Percentiles rank a stretch among this genome's conserved stretches.
phyloP scores from a whole-genome alignment of 2,329 filamentous ascomycete species.

The Colletotrichum eremochloae region DNA sequence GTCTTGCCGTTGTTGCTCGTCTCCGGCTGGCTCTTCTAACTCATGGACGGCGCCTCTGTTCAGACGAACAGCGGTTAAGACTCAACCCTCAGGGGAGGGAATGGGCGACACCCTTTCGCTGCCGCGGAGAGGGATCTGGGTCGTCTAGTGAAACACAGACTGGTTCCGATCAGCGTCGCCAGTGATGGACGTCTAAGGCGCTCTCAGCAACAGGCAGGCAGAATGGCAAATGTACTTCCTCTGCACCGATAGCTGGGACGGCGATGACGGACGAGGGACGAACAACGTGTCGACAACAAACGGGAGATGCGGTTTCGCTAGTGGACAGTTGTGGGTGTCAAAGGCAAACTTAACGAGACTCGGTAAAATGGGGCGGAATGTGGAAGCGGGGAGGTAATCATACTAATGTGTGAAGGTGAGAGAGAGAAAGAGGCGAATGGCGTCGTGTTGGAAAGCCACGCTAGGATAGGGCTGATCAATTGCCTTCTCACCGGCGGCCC shows the following conservation, averaged over 20 bases:
- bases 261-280: slow-evolving; percentile 3
- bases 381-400: slow-evolving; percentile 13
- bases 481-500: slow-evolving; percentile 10
- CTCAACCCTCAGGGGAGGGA: slow-evolving; percentile 4
- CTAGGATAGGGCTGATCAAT: slow-evolving; percentile 40
- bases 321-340: slow-evolving; percentile 16
- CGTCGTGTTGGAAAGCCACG: slow-evolving; percentile 29
- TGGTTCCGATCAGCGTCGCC: slow-evolving; percentile 35
- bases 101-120: slow-evolving; percentile 31
- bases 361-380: slow-evolving; percentile 23
- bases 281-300: slow-evolving; percentile 11
- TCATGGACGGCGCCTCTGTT: slow-evolving; percentile 14
- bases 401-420: slow-evolving; percentile 17
- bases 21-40: neutral
- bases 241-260: neutral
- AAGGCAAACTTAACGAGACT: slow-evolving; percentile 16
- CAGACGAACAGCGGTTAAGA: slow-evolving; percentile 38
- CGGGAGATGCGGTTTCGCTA: slow-evolving; percentile 3
- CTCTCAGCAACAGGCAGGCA: neutral
- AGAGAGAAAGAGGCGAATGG: slow-evolving; percentile 21
- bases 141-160: slow-evolving; percentile 40
- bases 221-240: neutral
- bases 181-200: slow-evolving; percentile 5
- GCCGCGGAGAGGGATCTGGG: slow-evolving; percentile 41
- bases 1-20: neutral